Evolutionary conservation across 148 eudicot species (phyloP), one percentile per base, ranked within the genome.

Genomic region (Euryodendron excelsum): DNA sequence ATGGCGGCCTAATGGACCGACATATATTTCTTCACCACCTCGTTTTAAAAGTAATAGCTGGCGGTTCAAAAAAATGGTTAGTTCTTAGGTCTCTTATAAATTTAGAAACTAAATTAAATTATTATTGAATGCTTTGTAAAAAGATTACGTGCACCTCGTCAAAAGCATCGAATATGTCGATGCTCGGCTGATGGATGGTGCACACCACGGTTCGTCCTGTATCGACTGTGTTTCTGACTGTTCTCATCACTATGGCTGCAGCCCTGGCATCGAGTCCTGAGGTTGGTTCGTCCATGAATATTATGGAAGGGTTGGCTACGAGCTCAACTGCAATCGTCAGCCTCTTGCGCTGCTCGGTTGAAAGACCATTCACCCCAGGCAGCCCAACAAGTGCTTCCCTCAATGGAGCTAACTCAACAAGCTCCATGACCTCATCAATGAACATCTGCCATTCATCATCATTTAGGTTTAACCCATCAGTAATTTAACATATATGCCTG

Each of bases 1-100:
- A 73, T 85, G 92, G n/a, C 84, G 89, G 41, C 92, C 92, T 65
- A 91, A 48, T 75, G 84, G 90, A 68, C 94, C 94, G 14, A 84
- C 87, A 66, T 80, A 91, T 81, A 91, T 91, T 58, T 85, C 88
- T 27, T 88, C 72, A 17, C 94, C 92, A 69, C 92, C 94, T 66
- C 89, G 69, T 60, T 89, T 87, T 39, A 91, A 80, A 30, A 69
- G 73, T 3, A 69, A 31, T 2, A 69, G 21, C 73, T 69, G n/a
- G 73, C 56, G 47, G 31, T 69, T 69, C 21, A n/a, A n/a, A n/a
- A 1, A 45, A 66, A 13, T 45, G 12, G 13, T 69, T 13, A 10
- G 5, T 47, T 11, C 14, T 69, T 21, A 69, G 36, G 13, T 28
- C 17, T 45, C 34, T 44, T 47, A 8, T 25, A 69, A 39, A 23